Conservation (phyloP, 2,329 filamentous ascomycete genomes). For the Claviceps sp. region DNA sequence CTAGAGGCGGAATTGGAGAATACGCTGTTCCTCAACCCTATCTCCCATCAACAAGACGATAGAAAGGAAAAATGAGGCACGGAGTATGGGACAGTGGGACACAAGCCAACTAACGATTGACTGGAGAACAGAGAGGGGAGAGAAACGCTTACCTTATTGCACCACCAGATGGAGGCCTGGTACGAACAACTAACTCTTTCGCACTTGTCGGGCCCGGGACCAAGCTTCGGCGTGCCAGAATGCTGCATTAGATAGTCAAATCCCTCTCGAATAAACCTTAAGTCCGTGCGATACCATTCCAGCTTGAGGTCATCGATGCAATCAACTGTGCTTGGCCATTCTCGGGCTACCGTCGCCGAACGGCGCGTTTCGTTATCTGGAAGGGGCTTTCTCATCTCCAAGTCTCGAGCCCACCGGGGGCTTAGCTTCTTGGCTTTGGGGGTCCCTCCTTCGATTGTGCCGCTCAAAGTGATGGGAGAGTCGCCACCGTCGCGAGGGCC, state of each 20-base stretch:
- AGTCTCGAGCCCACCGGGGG: background rate
- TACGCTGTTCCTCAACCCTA: too few species aligned
- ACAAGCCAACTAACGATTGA: too few species aligned
- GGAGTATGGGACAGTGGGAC: too few species aligned
- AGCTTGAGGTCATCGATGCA: background rate
- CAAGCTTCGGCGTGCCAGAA: background rate
- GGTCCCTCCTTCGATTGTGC: background rate
- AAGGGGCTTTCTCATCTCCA: background rate
- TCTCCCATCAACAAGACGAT: too few species aligned
- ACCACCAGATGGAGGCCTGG: background rate
- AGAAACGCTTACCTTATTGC: conserved; percentile 2
- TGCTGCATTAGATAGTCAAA: background rate
- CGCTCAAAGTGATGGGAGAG: background rate
- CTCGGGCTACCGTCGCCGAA: background rate
- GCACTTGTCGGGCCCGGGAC: background rate
- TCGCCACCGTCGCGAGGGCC: background rate
- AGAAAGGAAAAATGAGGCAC: too few species aligned
- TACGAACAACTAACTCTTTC: background rate
- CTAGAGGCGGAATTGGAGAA: too few species aligned
- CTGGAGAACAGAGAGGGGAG: background rate
- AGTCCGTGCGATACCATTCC: background rate
- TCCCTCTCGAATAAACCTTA: background rate
- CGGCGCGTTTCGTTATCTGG: background rate
- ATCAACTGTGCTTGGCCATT: background rate
- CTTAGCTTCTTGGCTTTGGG: background rate